Percentiles rank a stretch among this genome's conserved stretches.
Conservation (phyloP, 2,329 filamentous ascomycete species). For the Colletotrichum limetticola region DNA sequence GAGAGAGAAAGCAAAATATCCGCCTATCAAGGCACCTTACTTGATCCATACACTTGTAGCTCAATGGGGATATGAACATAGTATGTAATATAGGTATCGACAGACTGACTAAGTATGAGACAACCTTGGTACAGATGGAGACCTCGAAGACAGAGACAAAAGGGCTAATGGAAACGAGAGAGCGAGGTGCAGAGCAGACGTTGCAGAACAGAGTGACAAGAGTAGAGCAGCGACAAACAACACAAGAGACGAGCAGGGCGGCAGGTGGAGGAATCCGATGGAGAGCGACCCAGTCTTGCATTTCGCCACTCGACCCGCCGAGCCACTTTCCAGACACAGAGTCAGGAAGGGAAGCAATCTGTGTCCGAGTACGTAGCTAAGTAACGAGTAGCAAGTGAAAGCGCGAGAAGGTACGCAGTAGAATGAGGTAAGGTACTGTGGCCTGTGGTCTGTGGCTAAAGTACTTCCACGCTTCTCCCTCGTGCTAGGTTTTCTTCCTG, state of each 20-base stretch:
- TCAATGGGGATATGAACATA: not conserved
- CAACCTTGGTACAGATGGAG: not conserved
- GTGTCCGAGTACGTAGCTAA: not conserved
- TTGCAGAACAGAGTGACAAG: not conserved
- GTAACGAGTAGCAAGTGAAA: not conserved
- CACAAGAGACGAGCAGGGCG: not conserved
- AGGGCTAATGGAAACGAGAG: not conserved
- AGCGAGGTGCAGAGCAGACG: not conserved
- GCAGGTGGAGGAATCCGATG: conserved; percentile 9
- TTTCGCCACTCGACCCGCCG: conserved; percentile 31
- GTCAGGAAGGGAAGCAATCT: not conserved
- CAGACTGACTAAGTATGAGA: not conserved
- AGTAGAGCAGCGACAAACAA: not conserved
- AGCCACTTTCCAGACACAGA: conserved; percentile 4
- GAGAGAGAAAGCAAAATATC: not conserved
- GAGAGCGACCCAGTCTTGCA: conserved; percentile 12
- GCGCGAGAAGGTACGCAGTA: not conserved
- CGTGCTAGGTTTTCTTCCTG: not conserved
- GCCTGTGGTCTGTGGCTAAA: no score
- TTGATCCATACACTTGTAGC: not conserved
- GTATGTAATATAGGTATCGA: not conserved
- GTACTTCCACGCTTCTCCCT: no score
- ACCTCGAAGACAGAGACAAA: not conserved
- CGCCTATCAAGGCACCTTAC: not conserved
- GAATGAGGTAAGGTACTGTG: no score